phyloP scores from a whole-genome alignment of 495 filamentous ascomycete species.

The Neurospora sp. region DNA sequence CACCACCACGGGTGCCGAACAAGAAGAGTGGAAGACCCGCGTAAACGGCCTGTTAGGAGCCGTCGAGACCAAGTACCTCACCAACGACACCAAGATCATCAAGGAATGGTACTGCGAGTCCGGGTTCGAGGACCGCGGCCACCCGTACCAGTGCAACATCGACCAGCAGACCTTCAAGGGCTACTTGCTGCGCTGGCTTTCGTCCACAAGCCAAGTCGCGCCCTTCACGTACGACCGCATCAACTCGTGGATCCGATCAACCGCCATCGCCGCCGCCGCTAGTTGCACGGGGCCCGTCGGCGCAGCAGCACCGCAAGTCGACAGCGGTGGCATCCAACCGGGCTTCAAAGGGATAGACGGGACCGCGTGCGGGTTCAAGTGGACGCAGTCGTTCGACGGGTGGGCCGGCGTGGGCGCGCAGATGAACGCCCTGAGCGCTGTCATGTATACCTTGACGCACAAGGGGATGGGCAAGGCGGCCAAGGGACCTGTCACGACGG shows the following conservation, averaged over 20 bases:
- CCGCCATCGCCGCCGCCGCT: slow-evolving; percentile 50
- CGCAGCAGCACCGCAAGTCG: slow-evolving; percentile 21
- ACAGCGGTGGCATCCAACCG: slow-evolving; percentile 47
- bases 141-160: slow-evolving; percentile 44
- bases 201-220: slow-evolving; percentile 53
- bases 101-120: slow-evolving; percentile 61
- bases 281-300: slow-evolving; percentile 50
- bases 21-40: slow-evolving; percentile 43
- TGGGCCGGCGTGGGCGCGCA: slow-evolving; percentile 56
- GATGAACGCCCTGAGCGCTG: slow-evolving; percentile 58
- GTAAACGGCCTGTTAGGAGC: slow-evolving; percentile 46
- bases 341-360: slow-evolving; percentile 38
- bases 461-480: slow-evolving; percentile 14
- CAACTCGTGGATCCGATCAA: slow-evolving; percentile 45
- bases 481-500: slow-evolving; percentile 41
- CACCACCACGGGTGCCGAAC: slow-evolving; percentile 39
- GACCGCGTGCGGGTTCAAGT: slow-evolving; percentile 44
- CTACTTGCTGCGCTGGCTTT: slow-evolving; percentile 62
- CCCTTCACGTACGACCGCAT: slow-evolving; percentile 50
- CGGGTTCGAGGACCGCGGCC: slow-evolving; percentile 24
- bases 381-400: slow-evolving; percentile 35
- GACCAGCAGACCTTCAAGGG: slow-evolving; percentile 72
- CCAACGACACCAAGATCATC: slow-evolving; percentile 46
- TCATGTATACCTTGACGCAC: slow-evolving; percentile 53
- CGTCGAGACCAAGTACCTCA: slow-evolving; percentile 47